phyloP scores from a whole-genome alignment of 768 basidiomycete genomes.

The Glaciozyma antarctica region DNA sequence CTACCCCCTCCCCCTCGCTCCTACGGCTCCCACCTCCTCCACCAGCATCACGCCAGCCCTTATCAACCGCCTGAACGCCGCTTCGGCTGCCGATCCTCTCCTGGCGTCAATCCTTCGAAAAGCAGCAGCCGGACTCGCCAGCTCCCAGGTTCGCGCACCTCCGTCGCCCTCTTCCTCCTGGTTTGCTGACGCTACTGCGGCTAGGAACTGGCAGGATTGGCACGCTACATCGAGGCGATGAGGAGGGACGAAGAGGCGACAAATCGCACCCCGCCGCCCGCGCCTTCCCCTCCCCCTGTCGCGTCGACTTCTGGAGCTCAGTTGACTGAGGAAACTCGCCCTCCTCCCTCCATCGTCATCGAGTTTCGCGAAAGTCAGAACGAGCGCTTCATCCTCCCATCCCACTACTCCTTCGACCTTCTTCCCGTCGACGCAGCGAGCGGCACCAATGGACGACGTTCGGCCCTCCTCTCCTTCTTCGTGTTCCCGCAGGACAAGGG shows the following conservation, averaged over 20 bases:
- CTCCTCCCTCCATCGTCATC: slow-evolving; percentile 10
- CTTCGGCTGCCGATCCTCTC: slow-evolving; percentile 7
- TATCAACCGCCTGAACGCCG: slow-evolving; percentile 18
- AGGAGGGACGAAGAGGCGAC: slow-evolving; percentile 1
- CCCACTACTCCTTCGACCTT: slow-evolving; percentile 12
- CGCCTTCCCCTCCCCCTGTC: background rate
- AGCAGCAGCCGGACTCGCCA: slow-evolving; percentile 16
- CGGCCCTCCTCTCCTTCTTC: slow-evolving; percentile 28
- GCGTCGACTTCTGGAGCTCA: background rate
- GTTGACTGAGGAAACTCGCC: background rate
- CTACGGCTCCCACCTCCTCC: background rate
- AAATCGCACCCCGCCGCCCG: background rate
- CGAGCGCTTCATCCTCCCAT: slow-evolving; percentile 16
- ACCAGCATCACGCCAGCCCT: slow-evolving; percentile 19
- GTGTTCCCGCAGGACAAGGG: slow-evolving; percentile 12
- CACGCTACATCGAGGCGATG: slow-evolving; percentile 13
- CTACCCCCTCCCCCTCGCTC: background rate
- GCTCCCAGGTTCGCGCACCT: background rate
- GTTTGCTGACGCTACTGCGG: background rate
- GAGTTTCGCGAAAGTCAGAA: slow-evolving; percentile 11
- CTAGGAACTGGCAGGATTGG: slow-evolving; percentile 14
- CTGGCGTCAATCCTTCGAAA: slow-evolving; percentile 6
- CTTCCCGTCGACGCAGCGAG: slow-evolving; percentile 1
- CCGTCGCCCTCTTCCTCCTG: background rate
- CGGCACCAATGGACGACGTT: background rate